Evolutionary conservation across 225 moss, liverwort and hornwort genomes (phyloP), one percentile per base, ranked within the genome.

Genomic region (Straminergon stramineum): DNA sequence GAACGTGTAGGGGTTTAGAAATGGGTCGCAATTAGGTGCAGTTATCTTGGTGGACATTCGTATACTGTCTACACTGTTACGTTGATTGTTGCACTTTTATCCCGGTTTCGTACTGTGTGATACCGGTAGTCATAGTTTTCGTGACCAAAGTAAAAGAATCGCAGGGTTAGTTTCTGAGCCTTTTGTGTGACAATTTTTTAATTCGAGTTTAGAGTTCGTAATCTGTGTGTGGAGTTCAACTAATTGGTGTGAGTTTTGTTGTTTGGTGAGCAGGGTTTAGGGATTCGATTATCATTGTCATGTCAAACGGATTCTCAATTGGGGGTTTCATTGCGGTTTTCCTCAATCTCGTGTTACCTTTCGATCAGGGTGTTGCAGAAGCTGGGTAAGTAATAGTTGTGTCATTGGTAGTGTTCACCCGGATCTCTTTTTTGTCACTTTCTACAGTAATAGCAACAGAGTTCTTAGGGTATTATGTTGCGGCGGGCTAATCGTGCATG

Each of bases 291-390:
- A 96, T 97, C 53, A 96, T 96, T 13, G 69, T 99, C 56, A 7
- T 94, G 87, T 96, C 99, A 5, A 99, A 96, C 87, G 97, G 99
- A 22, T 99, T 96, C 84, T 96, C 99, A 7, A 92, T 95, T 37
- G 97, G 99, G 41, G 99, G 97, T 16, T 87, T 99, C 32, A 94
- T 95, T 74, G 99, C 99, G 41, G 90, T 97, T 60, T 75, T 94
- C 74, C 95, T 97, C 45, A 99, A 99, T 81, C 93, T 99, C 27
- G 8, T 96, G 2, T 70, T 99, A 85, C 99, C 99, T 53, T 95
- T 93, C 5, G 93, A 95, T 64, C 84, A 41, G 51, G 8, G 20
- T 34, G 65, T 52, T 89, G 1, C 64, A 34, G 69, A 83, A 75
- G 1, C 45, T 61, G 88, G 86, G 93, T 94, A 77, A 87, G 92